A percentile compares a stretch with the other conserved stretches of the same genome.
These are phyloP conservation scores for Amanita thiersii DNA, from an alignment of 768 basidiomycete species.

Conservation along the genomic window DNA sequence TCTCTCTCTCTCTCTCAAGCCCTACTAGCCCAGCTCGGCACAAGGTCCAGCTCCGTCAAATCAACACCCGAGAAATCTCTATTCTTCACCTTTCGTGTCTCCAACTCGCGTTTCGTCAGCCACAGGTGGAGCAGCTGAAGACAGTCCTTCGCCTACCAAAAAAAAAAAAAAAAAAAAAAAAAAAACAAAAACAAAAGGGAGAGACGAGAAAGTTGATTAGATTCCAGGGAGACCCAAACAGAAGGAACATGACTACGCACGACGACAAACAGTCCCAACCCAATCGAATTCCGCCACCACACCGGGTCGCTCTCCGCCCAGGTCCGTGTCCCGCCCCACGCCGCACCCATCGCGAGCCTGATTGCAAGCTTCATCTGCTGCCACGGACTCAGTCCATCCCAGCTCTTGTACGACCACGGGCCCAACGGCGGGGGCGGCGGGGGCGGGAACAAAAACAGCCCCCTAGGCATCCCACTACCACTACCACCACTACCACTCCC, in stretches of 20 bases:
- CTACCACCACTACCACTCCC: conserved; percentile 8
- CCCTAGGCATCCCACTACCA: background rate
- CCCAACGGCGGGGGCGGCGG: conserved; percentile 17
- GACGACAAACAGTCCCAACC: conserved; percentile 6
- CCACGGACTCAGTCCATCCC: conserved; percentile 16
- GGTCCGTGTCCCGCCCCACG: conserved; percentile 48
- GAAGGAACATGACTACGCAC: background rate
- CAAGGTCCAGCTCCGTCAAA: conserved; percentile 53
- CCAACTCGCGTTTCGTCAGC: conserved; percentile 64
- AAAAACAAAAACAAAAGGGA: background rate
- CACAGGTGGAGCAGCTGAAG: conserved; percentile 60
- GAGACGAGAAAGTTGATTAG: conserved; percentile 24
- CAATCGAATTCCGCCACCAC: conserved; percentile 34
- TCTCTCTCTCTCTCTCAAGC: too few species aligned
- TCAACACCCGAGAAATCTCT: conserved; percentile 73
- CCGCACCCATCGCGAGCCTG: conserved; percentile 34
- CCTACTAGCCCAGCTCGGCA: conserved; percentile 24
- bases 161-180: conserved; percentile 1
- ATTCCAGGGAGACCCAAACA: conserved; percentile 54
- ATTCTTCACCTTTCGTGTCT: conserved; percentile 59
- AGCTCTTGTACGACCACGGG: conserved; percentile 9
- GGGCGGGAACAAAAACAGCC: conserved; percentile 8
- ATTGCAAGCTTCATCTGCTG: conserved; percentile 21
- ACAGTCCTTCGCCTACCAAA: conserved; percentile 54
- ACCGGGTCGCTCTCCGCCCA: conserved; percentile 69